Percentiles rank a stretch among this genome's conserved stretches.
These are phyloP conservation scores for Leavenworthia alabamica DNA, from an alignment of 345 rosid species.

Conservation along the genomic window DNA sequence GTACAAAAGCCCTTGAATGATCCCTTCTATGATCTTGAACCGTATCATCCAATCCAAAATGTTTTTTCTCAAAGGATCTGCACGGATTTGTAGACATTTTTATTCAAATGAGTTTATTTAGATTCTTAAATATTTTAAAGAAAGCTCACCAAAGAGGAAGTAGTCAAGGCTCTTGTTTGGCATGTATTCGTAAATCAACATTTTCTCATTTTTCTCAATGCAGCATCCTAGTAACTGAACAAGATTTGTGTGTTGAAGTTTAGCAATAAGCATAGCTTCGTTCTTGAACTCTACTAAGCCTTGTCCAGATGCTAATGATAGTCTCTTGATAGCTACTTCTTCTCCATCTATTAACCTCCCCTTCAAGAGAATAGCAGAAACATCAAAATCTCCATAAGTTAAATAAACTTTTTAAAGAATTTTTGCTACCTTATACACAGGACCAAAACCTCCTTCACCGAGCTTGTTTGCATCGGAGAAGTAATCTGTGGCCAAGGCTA, in stretches of 20 bases:
- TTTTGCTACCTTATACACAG: conserved; percentile 40
- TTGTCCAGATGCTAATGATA: conserved; percentile 39
- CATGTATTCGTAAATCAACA: conserved; percentile 33
- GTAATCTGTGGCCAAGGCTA: conserved; percentile 38
- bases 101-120: no score
- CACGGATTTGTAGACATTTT: no score
- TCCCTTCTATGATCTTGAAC: conserved; percentile 37
- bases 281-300: conserved; percentile 39
- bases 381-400: background rate
- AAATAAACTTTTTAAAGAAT: background rate
- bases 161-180: conserved; percentile 32
- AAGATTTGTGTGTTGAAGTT: conserved; percentile 56
- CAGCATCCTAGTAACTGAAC: conserved; percentile 45
- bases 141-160: conserved; percentile 43
- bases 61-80: conserved; percentile 30
- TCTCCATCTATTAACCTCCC: conserved; percentile 37
- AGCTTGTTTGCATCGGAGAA: conserved; percentile 38
- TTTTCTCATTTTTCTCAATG: conserved; percentile 31
- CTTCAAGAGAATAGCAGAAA: conserved; percentile 29
- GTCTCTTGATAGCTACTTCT: conserved; percentile 50
- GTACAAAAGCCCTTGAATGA: conserved; percentile 50
- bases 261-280: conserved; percentile 38
- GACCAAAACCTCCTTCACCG: conserved; percentile 51
- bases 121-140: background rate
- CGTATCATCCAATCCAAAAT: conserved; percentile 31